Evolutionary conservation across 108 stramenopile species (phyloP), one percentile per base, ranked within the genome.

Genomic region (Cyclotella choctawhatcheeana): DNA sequence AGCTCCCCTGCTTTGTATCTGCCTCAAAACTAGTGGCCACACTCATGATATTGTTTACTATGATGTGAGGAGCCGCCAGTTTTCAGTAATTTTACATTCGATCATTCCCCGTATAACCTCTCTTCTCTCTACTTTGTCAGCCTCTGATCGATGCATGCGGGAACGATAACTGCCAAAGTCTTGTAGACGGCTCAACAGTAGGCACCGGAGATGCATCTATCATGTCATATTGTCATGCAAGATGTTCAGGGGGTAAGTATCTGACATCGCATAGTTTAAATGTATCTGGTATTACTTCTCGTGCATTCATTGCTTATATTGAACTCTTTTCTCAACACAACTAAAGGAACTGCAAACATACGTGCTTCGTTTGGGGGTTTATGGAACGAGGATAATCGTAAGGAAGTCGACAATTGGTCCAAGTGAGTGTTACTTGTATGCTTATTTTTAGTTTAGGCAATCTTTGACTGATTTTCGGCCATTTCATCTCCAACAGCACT

Each of bases 181-280:
- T 10, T 22, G 56, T 58, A 2, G 31, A 29, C 2, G 31, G 56
- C 31, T 25, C 51, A 10, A 1, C 1, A 0, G 18, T 58, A 17
- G 4, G 21, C 8, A 24, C 34, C 25, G 60, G 43, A 16, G 43
- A 44, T n/a, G 60, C 21, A 24, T 43, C 60, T 24, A 5, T 62
- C 37, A 62, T 62, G 60, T 24, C 22, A 16, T 62, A 62, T 24
- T 62, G 60, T 44, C 60, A 62, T 62, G 51, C 51, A 12, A 18
- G 22, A 1, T 18, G 22, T 52, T 10, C 10, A 22, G 51, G n/a
- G 24, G 22, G 51, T 24, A 52, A 22, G 10, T 24, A 22, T 18
- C 10, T 22, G 21, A 12, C 22, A 2, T 52, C 2, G 18, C 1
- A 22, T 1, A 18, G 1, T 52, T 22, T 18, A 18, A 1, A 1